These are phyloP conservation scores for Pseudogymnoascus sp. DNA, from an alignment of 2,329 filamentous ascomycete genomes.

Conservation along the genomic window DNA sequence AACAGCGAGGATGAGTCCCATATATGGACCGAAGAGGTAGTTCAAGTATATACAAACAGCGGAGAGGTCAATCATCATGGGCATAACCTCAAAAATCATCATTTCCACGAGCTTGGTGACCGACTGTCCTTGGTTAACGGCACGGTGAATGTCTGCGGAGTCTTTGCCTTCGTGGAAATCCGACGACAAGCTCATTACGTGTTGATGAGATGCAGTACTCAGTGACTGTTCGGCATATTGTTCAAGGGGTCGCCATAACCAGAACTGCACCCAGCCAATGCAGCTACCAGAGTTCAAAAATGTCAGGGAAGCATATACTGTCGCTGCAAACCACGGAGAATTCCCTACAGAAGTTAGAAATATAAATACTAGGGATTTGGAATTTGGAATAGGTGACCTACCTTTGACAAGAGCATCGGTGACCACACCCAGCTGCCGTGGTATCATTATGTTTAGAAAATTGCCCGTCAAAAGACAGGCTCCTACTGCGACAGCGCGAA, in stretches of 20 bases:
- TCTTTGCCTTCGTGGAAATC: slow-evolving; percentile 61
- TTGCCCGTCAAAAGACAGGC: slow-evolving; percentile 63
- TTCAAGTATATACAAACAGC: slow-evolving; percentile 54
- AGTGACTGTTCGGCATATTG: slow-evolving; percentile 50
- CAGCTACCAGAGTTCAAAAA: slow-evolving; percentile 44
- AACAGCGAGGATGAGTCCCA: slow-evolving; percentile 40
- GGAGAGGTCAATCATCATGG: slow-evolving; percentile 52
- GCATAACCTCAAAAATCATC: slow-evolving; percentile 49
- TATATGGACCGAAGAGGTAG: slow-evolving; percentile 52
- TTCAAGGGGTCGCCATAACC: slow-evolving; percentile 46
- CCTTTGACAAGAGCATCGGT: slow-evolving; percentile 55
- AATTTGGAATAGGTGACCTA: slow-evolving; percentile 20
- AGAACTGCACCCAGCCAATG: slow-evolving; percentile 39
- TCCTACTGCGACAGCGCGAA: slow-evolving; percentile 57
- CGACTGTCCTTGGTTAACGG: slow-evolving; percentile 53
- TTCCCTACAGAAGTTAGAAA: slow-evolving; percentile 19
- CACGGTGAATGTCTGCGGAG: slow-evolving; percentile 54
- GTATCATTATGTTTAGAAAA: slow-evolving; percentile 65
- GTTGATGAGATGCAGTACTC: slow-evolving; percentile 52
- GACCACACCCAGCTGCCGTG: slow-evolving; percentile 73
- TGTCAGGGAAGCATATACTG: slow-evolving; percentile 39
- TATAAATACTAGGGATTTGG: slow-evolving; percentile 4
- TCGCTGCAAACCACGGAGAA: slow-evolving; percentile 45
- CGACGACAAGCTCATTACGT: slow-evolving; percentile 60
- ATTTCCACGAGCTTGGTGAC: slow-evolving; percentile 52